Conservation (phyloP, 495 filamentous ascomycete genomes). For the Penicillium samsonianum region DNA sequence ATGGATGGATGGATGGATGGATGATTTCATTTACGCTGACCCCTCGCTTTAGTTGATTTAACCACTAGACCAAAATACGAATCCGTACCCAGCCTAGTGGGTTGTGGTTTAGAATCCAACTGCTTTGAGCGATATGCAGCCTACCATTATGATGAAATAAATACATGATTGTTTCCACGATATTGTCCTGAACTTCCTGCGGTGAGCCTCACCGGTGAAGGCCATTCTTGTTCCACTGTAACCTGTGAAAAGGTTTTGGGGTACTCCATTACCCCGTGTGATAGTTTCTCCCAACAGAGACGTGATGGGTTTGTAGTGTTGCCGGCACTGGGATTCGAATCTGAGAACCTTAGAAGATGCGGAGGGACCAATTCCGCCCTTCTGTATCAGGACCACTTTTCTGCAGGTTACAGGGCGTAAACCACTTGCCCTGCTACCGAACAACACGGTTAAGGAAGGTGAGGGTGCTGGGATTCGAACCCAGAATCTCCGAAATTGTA, state of each 20-base stretch:
- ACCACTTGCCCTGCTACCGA: slow-evolving; percentile 10
- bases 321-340: slow-evolving; percentile 11
- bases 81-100: no score
- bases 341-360: slow-evolving; percentile 8
- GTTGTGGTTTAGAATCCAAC: no score
- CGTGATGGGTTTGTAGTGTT: slow-evolving; percentile 3
- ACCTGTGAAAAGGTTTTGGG: slow-evolving; percentile 4
- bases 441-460: slow-evolving; percentile 5
- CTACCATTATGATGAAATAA: no score
- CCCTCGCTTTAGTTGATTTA: no score
- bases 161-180: no score
- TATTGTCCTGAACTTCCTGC: no score
- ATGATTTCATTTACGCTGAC: no score
- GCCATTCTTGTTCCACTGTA: slow-evolving; percentile 1
- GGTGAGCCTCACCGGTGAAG: no score
- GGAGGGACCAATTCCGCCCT: background rate
- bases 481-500: background rate
- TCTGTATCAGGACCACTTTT: slow-evolving; percentile 9
- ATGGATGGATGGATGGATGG: no score
- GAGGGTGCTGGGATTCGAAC: slow-evolving; percentile 7
- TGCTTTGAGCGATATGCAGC: no score
- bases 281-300: background rate
- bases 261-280: background rate
- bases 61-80: no score
- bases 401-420: slow-evolving; percentile 8